Base-by-base conservation (phyloP, 805 yeast species). In the Yarrowia alimentaria region DNA sequence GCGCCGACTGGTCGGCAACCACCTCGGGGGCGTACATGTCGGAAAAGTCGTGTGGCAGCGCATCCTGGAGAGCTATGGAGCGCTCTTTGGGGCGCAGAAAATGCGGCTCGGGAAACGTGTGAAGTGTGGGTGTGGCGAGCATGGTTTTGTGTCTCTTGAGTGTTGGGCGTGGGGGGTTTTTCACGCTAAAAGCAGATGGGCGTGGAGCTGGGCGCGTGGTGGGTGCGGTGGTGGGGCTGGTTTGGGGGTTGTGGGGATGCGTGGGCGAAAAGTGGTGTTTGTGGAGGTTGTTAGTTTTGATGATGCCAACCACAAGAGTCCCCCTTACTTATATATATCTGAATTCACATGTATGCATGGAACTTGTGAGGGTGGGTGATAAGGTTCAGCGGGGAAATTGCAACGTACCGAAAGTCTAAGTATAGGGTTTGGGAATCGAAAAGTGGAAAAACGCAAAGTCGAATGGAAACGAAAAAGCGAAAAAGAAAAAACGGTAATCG, bases 1-100 rank as follows among this genome's bases (percentile, higher is more conserved):
- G 53, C 19, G 61, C 61, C 6, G 60, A 54, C 7, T 76, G 71
- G 52, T 74, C 74, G 29, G 71, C 69, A 18, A 76, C 63, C 10
- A 78, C 62, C 53, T 80, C 84, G 1, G 80, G 74, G 0, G 80
- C 66, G 60, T 81, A 81, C 77, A 79, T 78, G 58, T 78, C 80
- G 16, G 66, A 60, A 57, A 72, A 81, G 20, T 67, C 67, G 12
- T 62, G 61, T 1, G 85, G 85, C n/a, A 80, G 57, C 9, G 50
- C 50, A 29, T 43, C 50, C 18, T 43, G 37, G 10, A 43, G 37
- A 11, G 37, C 11, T 6, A 29, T 29, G 32, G 32, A 7, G 6
- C 17, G 32, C 6, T 6, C 10, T 22, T 22, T 7, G 10, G 10
- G 25, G 25, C n/a, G n/a, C n/a, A n/a, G n/a, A n/a, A 24, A 8